Percentiles rank a stretch among this genome's conserved stretches.
Conservation (phyloP, 257 asterid species). For the Fraxinus anomala region DNA sequence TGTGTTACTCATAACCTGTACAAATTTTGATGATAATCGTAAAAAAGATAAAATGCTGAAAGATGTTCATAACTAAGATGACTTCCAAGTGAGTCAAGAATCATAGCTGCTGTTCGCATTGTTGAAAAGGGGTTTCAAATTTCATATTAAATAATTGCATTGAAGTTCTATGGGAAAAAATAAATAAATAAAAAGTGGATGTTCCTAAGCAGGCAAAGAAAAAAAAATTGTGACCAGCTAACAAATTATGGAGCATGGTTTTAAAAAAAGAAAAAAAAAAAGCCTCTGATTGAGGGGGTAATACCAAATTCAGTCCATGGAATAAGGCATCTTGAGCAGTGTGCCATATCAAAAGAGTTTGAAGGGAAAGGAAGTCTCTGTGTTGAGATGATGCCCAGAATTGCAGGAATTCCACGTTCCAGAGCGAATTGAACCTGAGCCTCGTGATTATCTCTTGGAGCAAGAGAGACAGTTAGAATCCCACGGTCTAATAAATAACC, state of each 20-base stretch:
- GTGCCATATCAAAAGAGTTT: slow-evolving; percentile 60
- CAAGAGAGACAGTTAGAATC: slow-evolving; percentile 55
- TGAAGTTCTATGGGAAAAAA: neutral
- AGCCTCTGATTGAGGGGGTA: neutral
- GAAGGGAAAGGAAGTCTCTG: slow-evolving; percentile 62
- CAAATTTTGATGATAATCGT: neutral
- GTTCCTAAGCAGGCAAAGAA: neutral
- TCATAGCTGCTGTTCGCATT: neutral
- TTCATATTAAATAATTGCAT: neutral
- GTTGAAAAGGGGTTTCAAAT: neutral
- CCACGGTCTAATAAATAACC: slow-evolving; percentile 56
- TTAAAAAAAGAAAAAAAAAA: neutral
- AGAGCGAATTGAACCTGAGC: slow-evolving; percentile 67
- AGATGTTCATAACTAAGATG: neutral
- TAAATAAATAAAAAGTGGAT: neutral
- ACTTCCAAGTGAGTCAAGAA: neutral
- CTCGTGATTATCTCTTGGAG: slow-evolving; percentile 65
- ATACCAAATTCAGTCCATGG: slow-evolving; percentile 63
- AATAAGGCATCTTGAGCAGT: slow-evolving; percentile 62
- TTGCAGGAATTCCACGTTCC: slow-evolving; percentile 67
- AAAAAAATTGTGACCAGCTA: neutral
- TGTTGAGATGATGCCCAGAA: slow-evolving; percentile 54
- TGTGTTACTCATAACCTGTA: neutral
- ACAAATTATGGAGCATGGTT: neutral
- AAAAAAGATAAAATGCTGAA: neutral